A percentile compares a stretch with the other conserved stretches of the same genome.
Evolutionary conservation across 768 basidiomycete species (phyloP).

Genomic region (Boletellus ananas): DNA sequence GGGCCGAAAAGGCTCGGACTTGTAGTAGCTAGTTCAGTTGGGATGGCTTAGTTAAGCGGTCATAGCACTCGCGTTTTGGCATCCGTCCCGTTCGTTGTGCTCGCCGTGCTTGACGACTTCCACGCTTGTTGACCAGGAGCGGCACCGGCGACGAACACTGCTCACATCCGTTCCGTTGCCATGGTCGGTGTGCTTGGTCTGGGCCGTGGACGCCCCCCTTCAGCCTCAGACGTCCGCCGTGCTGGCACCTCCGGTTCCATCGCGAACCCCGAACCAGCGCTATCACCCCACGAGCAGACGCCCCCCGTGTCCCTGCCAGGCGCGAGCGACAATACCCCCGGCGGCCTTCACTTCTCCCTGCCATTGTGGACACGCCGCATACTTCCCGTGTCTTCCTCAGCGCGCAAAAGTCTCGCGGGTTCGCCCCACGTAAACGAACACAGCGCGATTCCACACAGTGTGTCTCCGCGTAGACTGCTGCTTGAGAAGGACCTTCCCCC

Average conservation of each 20-base stretch:
- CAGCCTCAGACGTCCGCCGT: constrained; percentile 21
- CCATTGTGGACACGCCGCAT: constrained; percentile 61
- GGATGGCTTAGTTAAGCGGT: constrained; percentile 11
- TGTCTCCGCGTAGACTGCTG: constrained; percentile 6
- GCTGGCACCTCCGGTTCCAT: constrained; percentile 26
- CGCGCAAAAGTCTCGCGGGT: constrained; percentile 29
- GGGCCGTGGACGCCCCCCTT: constrained; percentile 33
- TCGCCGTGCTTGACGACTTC: constrained; percentile 3
- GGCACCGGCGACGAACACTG: neutral
- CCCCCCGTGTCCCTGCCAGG: constrained; percentile 42
- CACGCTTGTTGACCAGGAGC: neutral
- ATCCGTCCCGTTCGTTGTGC: constrained; percentile 1
- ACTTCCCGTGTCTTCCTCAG: constrained; percentile 28
- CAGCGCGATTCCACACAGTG: constrained; percentile 19
- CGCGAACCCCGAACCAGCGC: constrained; percentile 27
- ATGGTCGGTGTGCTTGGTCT: constrained; percentile 41
- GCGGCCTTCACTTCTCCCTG: constrained; percentile 51
- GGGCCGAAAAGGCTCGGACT: constrained; percentile 34
- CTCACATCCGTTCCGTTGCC: neutral
- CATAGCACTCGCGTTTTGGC: constrained; percentile 1
- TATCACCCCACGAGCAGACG: constrained; percentile 49
- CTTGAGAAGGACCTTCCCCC: constrained; percentile 51
- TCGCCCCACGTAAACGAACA: constrained; percentile 20
- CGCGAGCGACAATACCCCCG: constrained; percentile 37
- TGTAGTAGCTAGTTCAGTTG: constrained; percentile 13